Evolutionary conservation across 1,139 yeast species (phyloP), one percentile per base, ranked within the genome.

Genomic region (Trichomonascaceae sp.): DNA sequence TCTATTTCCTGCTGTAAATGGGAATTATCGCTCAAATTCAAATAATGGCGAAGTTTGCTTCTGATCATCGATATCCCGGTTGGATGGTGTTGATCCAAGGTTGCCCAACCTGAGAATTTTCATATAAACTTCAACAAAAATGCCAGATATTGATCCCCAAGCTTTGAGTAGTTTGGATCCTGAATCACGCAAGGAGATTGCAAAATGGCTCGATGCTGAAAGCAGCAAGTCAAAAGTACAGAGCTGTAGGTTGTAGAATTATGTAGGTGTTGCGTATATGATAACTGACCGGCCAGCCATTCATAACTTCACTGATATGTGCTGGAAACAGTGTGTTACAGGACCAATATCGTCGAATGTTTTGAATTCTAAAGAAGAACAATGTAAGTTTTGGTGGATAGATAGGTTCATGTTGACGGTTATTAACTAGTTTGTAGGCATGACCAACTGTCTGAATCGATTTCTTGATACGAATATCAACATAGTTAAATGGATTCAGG

Each of bases 171-270:
- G 24, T 45, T 79, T 89, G 55, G 95, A 87, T 66, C 90, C 85
- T 44, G 61, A 76, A 15, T 81, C 93, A 50, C 83, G 87, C 69
- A 80, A 83, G 64, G 96, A 89, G 61, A 82, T 90, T 54, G 76
- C 84, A 68, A 77, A 79, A 59, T 90, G 88, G 74, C 75, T 90
- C 53, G 95, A 89, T 66, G 74, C 85, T 12, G 96, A 91, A 72
- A 85, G 87, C 67, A 82, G 95, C 60, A 88, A 87, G 73, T 84
- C 95, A 55, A 88, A 89, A 73, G 89, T 91, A 30, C 96, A 89
- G 73, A 78, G 82, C 77, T 81, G 70, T 67, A 60, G 30, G 70
- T 59, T 8, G 36, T 9, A 18, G 18, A 43, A 13, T 9, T 30
- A 13, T 20, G 24, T 20, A 13, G 9, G 13, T 7, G 39, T 8